A percentile compares a stretch with the other conserved stretches of the same genome.
Evolutionary conservation across 2,329 filamentous ascomycete species (phyloP).

Genomic region (Tolypocladium tundrense): DNA sequence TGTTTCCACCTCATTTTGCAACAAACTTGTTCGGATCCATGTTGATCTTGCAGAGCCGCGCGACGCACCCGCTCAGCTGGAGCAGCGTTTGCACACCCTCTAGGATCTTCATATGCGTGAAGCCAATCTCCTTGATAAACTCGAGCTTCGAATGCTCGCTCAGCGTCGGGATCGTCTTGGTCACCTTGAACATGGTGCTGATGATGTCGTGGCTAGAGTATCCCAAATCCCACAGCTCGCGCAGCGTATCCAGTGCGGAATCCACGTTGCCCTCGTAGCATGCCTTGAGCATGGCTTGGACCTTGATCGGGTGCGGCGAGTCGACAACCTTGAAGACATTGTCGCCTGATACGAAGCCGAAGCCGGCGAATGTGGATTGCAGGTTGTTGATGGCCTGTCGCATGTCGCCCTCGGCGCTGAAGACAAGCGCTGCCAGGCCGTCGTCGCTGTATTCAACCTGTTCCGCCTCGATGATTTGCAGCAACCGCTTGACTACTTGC

Average conservation of each 20-base stretch:
- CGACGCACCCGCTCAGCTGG: constrained; percentile 86
- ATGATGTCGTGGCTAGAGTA: constrained; percentile 99
- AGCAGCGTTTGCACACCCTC: constrained; percentile 93
- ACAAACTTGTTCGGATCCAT: constrained; percentile 84
- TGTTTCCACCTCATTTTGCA: constrained; percentile 18
- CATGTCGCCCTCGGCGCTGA: constrained; percentile 97
- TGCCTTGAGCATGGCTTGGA: constrained; percentile 96
- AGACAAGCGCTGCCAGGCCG: constrained; percentile 89
- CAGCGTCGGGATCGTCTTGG: constrained; percentile 84
- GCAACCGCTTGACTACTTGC: constrained; percentile 80
- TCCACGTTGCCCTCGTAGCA: constrained; percentile 91
- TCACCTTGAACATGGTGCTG: constrained; percentile 97
- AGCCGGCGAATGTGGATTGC: constrained; percentile 85
- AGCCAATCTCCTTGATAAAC: constrained; percentile 97
- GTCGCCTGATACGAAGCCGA: constrained; percentile 93
- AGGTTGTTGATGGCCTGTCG: constrained; percentile 97
- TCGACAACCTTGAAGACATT: constrained; percentile 98
- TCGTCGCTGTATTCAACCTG: constrained; percentile 86
- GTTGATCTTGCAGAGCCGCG: constrained; percentile 85
- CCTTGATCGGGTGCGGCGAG: constrained; percentile 92
- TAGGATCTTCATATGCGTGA: constrained; percentile 98
- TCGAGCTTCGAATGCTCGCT: constrained; percentile 94
- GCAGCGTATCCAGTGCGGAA: constrained; percentile 71
- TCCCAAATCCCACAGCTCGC: constrained; percentile 87
- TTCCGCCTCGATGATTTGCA: constrained; percentile 90